Evolutionary conservation across 345 rosid species (phyloP).

Genomic region (Kernera saxatilis): DNA sequence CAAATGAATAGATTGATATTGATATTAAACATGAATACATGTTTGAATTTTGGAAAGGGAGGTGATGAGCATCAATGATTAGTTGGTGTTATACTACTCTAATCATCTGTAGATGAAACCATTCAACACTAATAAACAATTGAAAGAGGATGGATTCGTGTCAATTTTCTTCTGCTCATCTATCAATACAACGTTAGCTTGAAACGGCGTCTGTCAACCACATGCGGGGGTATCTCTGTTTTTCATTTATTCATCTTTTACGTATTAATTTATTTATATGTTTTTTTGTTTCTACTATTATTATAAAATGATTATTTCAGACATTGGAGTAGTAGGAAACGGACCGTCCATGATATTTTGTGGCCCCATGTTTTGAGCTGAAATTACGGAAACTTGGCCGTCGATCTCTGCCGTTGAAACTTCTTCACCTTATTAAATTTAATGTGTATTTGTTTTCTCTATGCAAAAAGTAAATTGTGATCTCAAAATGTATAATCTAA

Average conservation of each 20-base stretch:
- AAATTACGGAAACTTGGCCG: conserved; percentile 34
- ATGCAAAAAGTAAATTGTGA: conserved; percentile 9
- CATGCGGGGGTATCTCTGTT: conserved; percentile 22
- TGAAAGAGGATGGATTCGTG: conserved; percentile 3
- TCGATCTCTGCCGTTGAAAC: conserved; percentile 29
- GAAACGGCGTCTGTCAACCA: conserved; percentile 28
- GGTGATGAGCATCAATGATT: conserved; percentile 1
- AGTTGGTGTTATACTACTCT: not conserved
- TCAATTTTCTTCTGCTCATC: conserved; percentile 23
- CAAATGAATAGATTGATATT: not conserved
- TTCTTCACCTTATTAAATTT: conserved; percentile 18
- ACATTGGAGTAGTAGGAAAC: conserved; percentile 5
- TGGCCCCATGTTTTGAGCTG: conserved; percentile 32
- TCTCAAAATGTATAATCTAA: not conserved
- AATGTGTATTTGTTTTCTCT: conserved; percentile 13
- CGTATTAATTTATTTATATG: not conserved
- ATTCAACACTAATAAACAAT: conserved; percentile 15
- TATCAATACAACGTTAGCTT: conserved; percentile 21
- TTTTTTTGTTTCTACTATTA: not conserved
- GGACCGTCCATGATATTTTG: conserved; percentile 28
- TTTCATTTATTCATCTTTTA: not conserved
- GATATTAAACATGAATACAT: not conserved
- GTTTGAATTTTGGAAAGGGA: not conserved
- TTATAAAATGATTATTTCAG: not conserved
- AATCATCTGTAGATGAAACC: conserved; percentile 9